Evolutionary conservation across 495 filamentous ascomycete species (phyloP), one percentile per base, ranked within the genome.

Genomic region (Penicillium malachiteum): DNA sequence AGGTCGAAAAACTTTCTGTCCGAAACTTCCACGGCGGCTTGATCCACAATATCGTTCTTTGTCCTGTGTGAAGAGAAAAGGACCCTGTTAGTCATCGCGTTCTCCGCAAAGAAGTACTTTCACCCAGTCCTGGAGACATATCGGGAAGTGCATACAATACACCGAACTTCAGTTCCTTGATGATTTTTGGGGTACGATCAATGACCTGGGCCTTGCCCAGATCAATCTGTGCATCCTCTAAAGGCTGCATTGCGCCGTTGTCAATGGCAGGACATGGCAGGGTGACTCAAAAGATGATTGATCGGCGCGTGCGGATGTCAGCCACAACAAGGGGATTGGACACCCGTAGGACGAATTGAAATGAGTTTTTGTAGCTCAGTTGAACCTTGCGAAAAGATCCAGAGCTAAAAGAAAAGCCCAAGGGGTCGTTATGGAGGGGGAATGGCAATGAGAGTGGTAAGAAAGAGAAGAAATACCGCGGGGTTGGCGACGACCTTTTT

Each of bases 101-200:
- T 49, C 21, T 26, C 48, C 59, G 50, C 48, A 48, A 50, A 50
- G 26, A 58, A 26, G 34, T 32, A 32, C 17, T 43, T 8, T 21
- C 52, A 39, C 33, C 60, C 60, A 48, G 39, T 46, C 37, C 32
- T 11, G 51, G 14, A 44, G 55, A 40, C n/a, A 48, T 48, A 52
- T 32, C 48, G 26, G 16, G 12, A 53, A 42, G 16, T 31, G 35
- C 88, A 65, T 75, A 91, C 87, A 93, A 81, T 53, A 97, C 87
- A 63, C 94, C 94, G 69, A 98, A 98, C 65, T 94, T 89, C 63
- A 98, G 78, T 66, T 92, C 86, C 65, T 88, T 91, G 73, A 98
- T 95, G 55, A 90, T 81, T 80, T 96, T 95, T 6, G 92, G 92
- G 7, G 88, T 74, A 58, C 85, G 82, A 71, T 96, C 90, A 41